phyloP scores from a whole-genome alignment of 306 rosid genomes.

The Lathyrus aphaca region DNA sequence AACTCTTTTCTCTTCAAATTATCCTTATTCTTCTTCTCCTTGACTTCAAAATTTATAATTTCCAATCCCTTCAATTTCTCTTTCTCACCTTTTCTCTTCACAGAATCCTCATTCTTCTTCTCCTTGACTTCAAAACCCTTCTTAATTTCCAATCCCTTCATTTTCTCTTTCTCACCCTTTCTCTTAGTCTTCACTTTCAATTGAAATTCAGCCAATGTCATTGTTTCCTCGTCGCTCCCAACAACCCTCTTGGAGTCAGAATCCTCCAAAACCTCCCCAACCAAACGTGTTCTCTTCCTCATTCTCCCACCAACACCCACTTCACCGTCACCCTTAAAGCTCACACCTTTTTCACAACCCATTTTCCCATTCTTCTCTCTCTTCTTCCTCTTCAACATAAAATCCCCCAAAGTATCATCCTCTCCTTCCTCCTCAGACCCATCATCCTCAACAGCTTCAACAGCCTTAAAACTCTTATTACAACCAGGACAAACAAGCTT shows the following conservation, averaged over 20 bases:
- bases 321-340: not conserved
- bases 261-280: constrained; percentile 77
- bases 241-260: constrained; percentile 49
- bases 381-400: not conserved
- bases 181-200: constrained; percentile 45
- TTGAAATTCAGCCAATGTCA: constrained; percentile 89
- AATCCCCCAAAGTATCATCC: constrained; percentile 10
- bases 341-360: not conserved
- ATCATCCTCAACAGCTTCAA: constrained; percentile 56
- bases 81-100: constrained; percentile 33
- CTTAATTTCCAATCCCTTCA: constrained; percentile 27
- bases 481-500: constrained; percentile 79
- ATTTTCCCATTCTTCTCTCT: not conserved
- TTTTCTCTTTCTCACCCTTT: constrained; percentile 50
- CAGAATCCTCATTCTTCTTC: constrained; percentile 29
- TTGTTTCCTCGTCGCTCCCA: constrained; percentile 58
- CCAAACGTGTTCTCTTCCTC: constrained; percentile 67
- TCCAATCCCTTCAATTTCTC: too few species aligned
- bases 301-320: constrained; percentile 43
- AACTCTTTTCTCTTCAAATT: constrained; percentile 32
- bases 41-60: not conserved
- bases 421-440: constrained; percentile 42
- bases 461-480: constrained; percentile 67
- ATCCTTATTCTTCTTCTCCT: constrained; percentile 35
- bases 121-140: not conserved